Evolutionary conservation across 495 filamentous ascomycete species (phyloP).

Genomic region (Chaetomium cochliodes): DNA sequence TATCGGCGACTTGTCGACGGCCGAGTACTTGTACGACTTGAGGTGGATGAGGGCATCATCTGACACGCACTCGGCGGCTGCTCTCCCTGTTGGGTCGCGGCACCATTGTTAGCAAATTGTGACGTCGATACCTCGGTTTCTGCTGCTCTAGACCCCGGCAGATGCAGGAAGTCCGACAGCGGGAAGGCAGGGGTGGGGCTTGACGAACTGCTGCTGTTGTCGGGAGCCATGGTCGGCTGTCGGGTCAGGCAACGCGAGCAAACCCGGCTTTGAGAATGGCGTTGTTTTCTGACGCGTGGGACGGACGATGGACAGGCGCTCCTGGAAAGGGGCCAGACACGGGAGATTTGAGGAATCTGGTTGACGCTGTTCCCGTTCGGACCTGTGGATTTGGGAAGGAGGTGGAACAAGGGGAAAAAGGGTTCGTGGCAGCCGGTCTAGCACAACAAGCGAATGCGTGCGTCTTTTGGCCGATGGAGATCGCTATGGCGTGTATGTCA

Average conservation of each 20-base stretch:
- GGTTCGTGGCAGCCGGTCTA: background rate
- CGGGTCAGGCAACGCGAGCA: background rate
- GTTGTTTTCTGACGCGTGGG: background rate
- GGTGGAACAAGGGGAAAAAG: slow-evolving; percentile 2
- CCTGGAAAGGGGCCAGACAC: background rate
- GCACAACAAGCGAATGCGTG: slow-evolving; percentile 4
- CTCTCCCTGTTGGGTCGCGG: slow-evolving; percentile 40
- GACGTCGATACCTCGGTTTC: background rate
- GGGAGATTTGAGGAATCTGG: background rate
- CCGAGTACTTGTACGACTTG: slow-evolving; percentile 93
- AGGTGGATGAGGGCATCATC: slow-evolving; percentile 71
- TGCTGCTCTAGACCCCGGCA: background rate
- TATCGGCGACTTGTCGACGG: slow-evolving; percentile 93
- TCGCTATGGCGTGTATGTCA: background rate
- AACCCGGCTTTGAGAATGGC: background rate
- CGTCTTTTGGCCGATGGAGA: background rate
- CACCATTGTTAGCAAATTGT: slow-evolving; percentile 13
- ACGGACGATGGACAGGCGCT: background rate
- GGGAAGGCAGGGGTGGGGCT: slow-evolving; percentile 16
- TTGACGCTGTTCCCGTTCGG: background rate
- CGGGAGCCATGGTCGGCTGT: slow-evolving; percentile 39
- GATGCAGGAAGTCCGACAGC: slow-evolving; percentile 1
- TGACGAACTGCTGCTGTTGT: slow-evolving; percentile 46
- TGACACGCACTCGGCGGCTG: slow-evolving; percentile 56
- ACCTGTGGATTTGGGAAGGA: background rate